phyloP scores from a whole-genome alignment of 257 asterid species.

The Verbascum thapsus region DNA sequence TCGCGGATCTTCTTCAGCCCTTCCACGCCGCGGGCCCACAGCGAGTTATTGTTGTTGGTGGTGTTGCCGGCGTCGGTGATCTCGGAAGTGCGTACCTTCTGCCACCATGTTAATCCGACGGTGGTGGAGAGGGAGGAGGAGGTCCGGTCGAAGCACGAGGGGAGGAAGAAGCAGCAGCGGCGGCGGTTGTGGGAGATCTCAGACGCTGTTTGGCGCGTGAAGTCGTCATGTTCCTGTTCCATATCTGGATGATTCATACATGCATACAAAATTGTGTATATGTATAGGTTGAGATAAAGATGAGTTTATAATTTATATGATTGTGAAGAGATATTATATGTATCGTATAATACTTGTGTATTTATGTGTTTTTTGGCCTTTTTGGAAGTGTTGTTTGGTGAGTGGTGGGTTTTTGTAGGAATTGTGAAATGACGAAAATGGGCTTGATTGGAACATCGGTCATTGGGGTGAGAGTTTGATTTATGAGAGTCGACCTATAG shows the following conservation, averaged over 20 bases:
- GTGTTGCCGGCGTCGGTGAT: neutral
- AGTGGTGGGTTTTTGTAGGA: constrained; percentile 17
- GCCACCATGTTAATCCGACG: constrained; percentile 55
- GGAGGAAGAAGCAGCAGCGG: constrained; percentile 56
- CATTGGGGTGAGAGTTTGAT: too few species aligned
- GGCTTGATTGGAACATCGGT: neutral
- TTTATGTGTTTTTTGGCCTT: neutral
- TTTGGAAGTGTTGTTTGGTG: neutral
- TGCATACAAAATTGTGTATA: neutral
- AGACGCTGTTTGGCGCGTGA: constrained; percentile 38
- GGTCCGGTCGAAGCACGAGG: constrained; percentile 45
- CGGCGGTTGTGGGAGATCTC: constrained; percentile 44
- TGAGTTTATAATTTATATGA: neutral
- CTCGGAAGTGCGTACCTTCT: constrained; percentile 38
- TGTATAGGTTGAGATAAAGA: neutral
- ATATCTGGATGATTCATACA: constrained; percentile 22
- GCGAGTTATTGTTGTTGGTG: constrained; percentile 16
- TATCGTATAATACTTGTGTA: neutral
- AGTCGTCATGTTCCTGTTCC: constrained; percentile 54
- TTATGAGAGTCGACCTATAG: too few species aligned
- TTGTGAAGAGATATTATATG: too few species aligned
- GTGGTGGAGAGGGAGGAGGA: constrained; percentile 30
- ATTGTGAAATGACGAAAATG: neutral
- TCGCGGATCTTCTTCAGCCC: constrained; percentile 68
- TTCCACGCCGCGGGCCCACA: constrained; percentile 60